Evolutionary conservation across 2,329 filamentous ascomycete genomes (phyloP).

Genomic region (Diplodia corticola): DNA sequence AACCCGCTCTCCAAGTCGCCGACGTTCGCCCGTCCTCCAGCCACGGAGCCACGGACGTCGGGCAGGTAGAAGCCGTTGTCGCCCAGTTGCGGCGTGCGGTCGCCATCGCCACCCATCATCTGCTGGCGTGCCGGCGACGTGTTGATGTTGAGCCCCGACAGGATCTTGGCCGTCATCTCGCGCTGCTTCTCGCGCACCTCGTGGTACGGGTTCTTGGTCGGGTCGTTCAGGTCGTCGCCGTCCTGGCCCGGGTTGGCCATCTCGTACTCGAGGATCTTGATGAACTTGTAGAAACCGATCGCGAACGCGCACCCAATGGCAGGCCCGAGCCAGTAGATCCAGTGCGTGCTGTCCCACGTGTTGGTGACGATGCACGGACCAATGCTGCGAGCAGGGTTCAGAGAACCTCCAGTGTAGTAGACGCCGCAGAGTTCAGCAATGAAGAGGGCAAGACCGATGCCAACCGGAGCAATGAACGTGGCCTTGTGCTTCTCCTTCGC

Average conservation of each 20-base stretch:
- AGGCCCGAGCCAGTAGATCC: constrained; percentile 54
- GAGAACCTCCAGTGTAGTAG: constrained; percentile 47
- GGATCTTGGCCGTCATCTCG: constrained; percentile 20
- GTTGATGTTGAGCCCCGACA: constrained; percentile 12
- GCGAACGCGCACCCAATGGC: constrained; percentile 40
- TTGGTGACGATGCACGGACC: constrained; percentile 45
- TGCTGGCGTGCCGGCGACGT: neutral
- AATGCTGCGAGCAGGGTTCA: constrained; percentile 50
- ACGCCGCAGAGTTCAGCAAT: constrained; percentile 32
- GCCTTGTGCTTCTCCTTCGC: constrained; percentile 36
- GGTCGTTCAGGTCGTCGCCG: constrained; percentile 34
- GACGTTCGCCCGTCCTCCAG: neutral
- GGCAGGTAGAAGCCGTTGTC: constrained; percentile 2
- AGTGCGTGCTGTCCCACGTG: constrained; percentile 45
- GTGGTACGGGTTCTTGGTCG: constrained; percentile 23
- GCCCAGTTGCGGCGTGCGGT: constrained; percentile 14
- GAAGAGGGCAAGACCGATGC: constrained; percentile 30
- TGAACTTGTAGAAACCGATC: constrained; percentile 42
- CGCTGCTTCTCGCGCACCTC: constrained; percentile 23
- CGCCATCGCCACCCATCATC: neutral
- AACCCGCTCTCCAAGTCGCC: constrained; percentile 16
- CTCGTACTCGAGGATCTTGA: constrained; percentile 45
- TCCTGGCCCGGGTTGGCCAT: constrained; percentile 45
- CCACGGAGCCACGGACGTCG: neutral
- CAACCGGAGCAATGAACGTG: constrained; percentile 31